These are phyloP conservation scores for Xylaria castorea DNA, from an alignment of 495 filamentous ascomycete species.

Conservation along the genomic window DNA sequence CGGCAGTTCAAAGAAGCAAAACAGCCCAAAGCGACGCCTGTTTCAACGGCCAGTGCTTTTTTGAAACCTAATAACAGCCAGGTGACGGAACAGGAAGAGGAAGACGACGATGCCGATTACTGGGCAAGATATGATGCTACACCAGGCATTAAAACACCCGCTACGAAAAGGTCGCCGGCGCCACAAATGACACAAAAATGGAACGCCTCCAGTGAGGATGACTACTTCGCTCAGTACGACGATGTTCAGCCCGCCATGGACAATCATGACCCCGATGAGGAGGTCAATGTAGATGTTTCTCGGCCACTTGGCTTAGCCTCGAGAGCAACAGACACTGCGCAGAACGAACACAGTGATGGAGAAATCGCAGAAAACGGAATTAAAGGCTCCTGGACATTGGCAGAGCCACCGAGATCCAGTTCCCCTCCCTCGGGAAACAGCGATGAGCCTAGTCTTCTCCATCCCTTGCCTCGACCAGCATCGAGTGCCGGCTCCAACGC, in stretches of 20 bases:
- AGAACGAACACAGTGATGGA: slow-evolving; percentile 39
- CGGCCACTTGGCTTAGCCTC: slow-evolving; percentile 46
- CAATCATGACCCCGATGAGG: slow-evolving; percentile 79
- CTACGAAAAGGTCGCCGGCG: slow-evolving; percentile 65
- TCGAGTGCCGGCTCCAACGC: slow-evolving; percentile 62
- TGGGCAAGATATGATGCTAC: slow-evolving; percentile 95
- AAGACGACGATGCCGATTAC: slow-evolving; percentile 88
- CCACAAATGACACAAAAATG: slow-evolving; percentile 44
- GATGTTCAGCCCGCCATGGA: slow-evolving; percentile 92
- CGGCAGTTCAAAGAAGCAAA: slow-evolving; percentile 46
- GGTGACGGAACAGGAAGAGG: slow-evolving; percentile 44
- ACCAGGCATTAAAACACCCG: slow-evolving; percentile 72
- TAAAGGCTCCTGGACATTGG: slow-evolving; percentile 46
- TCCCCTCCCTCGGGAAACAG: slow-evolving; percentile 42
- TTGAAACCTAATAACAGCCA: slow-evolving; percentile 17
- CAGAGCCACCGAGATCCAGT: slow-evolving; percentile 48
- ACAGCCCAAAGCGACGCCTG: slow-evolving; percentile 28
- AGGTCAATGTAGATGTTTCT: slow-evolving; percentile 44
- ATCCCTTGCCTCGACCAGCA: slow-evolving; percentile 55
- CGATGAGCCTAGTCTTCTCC: slow-evolving; percentile 36
- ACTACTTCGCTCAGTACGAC: slow-evolving; percentile 87
- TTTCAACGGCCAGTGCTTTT: slow-evolving; percentile 27
- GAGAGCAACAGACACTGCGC: slow-evolving; percentile 30
- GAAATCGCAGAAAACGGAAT: slow-evolving; percentile 36
- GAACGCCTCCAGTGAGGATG: slow-evolving; percentile 63